Percentiles rank a stretch among this genome's conserved stretches.
Evolutionary conservation across 805 yeast species (phyloP).

Genomic region (Pichia gijzeniarum): DNA sequence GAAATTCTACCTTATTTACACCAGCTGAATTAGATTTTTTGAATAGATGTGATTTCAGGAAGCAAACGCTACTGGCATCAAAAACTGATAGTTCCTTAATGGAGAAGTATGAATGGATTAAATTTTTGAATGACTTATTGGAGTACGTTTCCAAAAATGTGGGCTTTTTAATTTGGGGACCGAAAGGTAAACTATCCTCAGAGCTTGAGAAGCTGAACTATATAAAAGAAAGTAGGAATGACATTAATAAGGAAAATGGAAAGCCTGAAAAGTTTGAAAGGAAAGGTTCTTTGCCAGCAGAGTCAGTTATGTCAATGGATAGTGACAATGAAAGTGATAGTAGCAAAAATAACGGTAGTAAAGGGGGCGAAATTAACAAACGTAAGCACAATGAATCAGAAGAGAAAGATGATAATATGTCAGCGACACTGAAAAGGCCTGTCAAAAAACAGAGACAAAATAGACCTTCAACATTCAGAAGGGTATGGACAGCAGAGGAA

Average conservation of each 20-base stretch:
- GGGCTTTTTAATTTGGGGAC: constrained; percentile 68
- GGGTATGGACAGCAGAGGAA: constrained; percentile 86
- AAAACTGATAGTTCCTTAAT: constrained; percentile 46
- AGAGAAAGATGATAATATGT: neutral
- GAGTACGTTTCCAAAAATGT: constrained; percentile 73
- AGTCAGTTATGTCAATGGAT: too few relatives aligned
- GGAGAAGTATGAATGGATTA: constrained; percentile 79
- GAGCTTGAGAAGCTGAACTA: constrained; percentile 17
- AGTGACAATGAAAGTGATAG: too few relatives aligned
- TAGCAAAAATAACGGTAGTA: neutral
- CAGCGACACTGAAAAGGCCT: neutral
- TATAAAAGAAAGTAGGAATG: neutral
- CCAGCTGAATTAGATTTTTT: constrained; percentile 80
- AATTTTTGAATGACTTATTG: constrained; percentile 69
- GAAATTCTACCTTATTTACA: constrained; percentile 38
- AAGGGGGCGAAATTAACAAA: neutral
- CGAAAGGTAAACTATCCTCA: constrained; percentile 28
- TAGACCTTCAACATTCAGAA: constrained; percentile 36
- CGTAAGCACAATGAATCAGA: constrained; percentile 1
- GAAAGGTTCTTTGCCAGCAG: too few relatives aligned
- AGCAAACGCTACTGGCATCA: constrained; percentile 48
- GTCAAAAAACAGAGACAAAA: constrained; percentile 18
- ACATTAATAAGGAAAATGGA: neutral
- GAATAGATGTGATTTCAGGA: constrained; percentile 64
- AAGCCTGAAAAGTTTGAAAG: neutral